Conservation (phyloP, 202 grass and related monocot species). For the Hordeum pubiflorum region DNA sequence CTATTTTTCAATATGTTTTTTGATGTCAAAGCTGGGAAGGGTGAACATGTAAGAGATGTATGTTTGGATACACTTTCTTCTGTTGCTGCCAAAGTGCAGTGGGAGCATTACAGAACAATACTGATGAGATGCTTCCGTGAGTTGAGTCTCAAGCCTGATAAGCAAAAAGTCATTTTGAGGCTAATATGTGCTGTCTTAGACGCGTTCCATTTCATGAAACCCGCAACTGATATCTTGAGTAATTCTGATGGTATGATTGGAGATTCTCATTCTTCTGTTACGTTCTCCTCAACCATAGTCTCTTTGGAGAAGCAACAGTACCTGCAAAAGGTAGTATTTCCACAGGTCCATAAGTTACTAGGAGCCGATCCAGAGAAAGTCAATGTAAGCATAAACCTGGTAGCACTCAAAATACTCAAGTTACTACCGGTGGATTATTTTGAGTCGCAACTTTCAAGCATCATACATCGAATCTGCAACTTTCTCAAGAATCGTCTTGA, state of each 20-base stretch:
- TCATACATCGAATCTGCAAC: constrained; percentile 73
- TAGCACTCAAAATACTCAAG: constrained; percentile 88
- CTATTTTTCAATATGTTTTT: constrained; percentile 89
- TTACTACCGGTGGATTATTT: constrained; percentile 65
- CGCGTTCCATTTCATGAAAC: constrained; percentile 63
- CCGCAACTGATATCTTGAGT: constrained; percentile 16
- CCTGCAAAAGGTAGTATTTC: constrained; percentile 67
- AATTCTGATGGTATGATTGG: constrained; percentile 28
- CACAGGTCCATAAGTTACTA: constrained; percentile 66
- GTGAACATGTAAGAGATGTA: constrained; percentile 77
- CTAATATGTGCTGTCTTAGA: constrained; percentile 76
- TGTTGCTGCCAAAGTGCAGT: constrained; percentile 62
- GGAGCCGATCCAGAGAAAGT: constrained; percentile 72
- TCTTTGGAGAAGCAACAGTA: constrained; percentile 55
- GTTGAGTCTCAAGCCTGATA: constrained; percentile 62
- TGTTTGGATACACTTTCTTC: constrained; percentile 78
- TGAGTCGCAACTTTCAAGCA: constrained; percentile 85
- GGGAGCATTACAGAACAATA: constrained; percentile 81
- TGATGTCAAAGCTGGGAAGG: constrained; percentile 81
- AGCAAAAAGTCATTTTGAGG: constrained; percentile 79
- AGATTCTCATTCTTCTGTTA: constrained; percentile 23
- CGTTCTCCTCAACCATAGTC: constrained; percentile 32
- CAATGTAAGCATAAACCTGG: constrained; percentile 73
- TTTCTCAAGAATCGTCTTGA: constrained; percentile 86
- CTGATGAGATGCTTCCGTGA: constrained; percentile 69